Percentiles rank a stretch among this genome's conserved stretches.
These are phyloP conservation scores for Acanthamoeba healyi DNA, from an alignment of 208 protist genomes.

Conservation along the genomic window DNA sequence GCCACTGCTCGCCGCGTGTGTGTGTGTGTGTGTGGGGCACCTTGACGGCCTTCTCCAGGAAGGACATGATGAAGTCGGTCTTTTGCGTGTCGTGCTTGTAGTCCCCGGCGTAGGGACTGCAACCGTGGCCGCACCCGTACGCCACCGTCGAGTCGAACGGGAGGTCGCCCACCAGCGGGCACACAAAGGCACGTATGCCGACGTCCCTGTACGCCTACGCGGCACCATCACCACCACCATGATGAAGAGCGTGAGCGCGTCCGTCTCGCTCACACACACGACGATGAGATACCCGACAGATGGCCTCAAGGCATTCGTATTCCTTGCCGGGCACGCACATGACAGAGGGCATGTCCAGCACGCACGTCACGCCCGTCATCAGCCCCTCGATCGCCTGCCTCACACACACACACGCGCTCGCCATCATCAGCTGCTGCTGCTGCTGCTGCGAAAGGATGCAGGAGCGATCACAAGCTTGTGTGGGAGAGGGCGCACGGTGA, in stretches of 20 bases:
- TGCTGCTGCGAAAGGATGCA: not conserved
- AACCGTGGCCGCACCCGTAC: not conserved
- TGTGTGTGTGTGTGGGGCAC: not conserved
- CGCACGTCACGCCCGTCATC: conserved; percentile 23
- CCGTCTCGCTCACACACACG: no score
- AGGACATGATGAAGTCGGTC: not conserved
- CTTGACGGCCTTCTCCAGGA: not conserved
- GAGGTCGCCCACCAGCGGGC: conserved; percentile 22
- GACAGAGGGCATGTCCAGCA: conserved; percentile 25
- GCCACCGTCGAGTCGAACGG: not conserved
- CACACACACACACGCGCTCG: not conserved
- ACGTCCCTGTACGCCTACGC: conserved; percentile 7
- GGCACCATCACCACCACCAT: not conserved
- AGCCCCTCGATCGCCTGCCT: not conserved
- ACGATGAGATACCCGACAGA: not conserved
- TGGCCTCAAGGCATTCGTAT: not conserved
- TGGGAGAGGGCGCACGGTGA: conserved; percentile 11
- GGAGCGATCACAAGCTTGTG: not conserved
- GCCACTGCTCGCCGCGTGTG: not conserved
- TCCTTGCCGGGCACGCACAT: not conserved
- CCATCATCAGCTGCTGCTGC: no score
- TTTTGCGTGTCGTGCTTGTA: conserved; percentile 3
- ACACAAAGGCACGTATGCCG: conserved; percentile 26
- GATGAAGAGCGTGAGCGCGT: no score
- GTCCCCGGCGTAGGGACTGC: not conserved